phyloP scores from a whole-genome alignment of 2,329 filamentous ascomycete species.

The Alternaria viburni region DNA sequence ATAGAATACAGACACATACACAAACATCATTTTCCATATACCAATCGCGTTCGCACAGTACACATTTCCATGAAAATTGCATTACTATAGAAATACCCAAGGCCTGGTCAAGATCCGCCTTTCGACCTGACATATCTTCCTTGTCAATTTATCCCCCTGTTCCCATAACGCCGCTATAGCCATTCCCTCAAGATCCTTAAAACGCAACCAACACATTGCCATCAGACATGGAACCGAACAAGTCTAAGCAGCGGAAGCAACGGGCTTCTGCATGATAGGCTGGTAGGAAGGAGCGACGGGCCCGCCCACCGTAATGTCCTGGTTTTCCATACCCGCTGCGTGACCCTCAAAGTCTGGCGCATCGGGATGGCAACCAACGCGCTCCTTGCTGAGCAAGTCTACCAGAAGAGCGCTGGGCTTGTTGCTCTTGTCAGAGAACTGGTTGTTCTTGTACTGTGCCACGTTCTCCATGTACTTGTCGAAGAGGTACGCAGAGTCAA shows the following conservation, averaged over 20 bases:
- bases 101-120: background rate
- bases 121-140: background rate
- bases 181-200: background rate
- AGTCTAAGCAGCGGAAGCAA: constrained; percentile 39
- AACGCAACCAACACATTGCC: background rate
- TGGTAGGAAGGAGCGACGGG: constrained; percentile 41
- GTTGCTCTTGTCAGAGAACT: constrained; percentile 80
- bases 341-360: constrained; percentile 44
- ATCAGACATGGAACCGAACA: background rate
- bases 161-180: background rate
- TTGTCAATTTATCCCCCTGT: background rate
- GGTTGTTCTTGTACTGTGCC: constrained; percentile 83
- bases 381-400: constrained; percentile 90
- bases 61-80: background rate
- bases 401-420: constrained; percentile 86
- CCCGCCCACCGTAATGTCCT: constrained; percentile 35
- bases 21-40: background rate
- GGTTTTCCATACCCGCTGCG: constrained; percentile 34
- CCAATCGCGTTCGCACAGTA: background rate
- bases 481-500: constrained; percentile 95
- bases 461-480: constrained; percentile 95
- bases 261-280: constrained; percentile 38
- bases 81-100: background rate
- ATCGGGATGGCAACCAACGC: constrained; percentile 75
- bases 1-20: background rate